Evolutionary conservation across 192 early-diverging fungal genomes (phyloP).

Genomic region (Obelidium mucronatum): DNA sequence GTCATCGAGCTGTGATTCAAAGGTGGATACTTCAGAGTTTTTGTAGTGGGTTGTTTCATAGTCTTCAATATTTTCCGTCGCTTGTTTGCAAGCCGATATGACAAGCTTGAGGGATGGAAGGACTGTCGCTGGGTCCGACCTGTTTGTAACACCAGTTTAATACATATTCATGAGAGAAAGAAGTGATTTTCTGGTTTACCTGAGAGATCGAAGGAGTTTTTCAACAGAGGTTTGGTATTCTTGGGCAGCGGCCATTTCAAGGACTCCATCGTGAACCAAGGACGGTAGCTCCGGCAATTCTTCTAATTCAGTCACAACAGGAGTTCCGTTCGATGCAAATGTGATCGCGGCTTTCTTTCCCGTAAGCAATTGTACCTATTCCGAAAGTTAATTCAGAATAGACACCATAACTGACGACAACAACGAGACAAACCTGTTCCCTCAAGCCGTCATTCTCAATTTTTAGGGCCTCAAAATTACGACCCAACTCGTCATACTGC

Average conservation of each 20-base stretch:
- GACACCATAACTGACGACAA: no score
- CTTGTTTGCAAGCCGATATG: conserved; percentile 21
- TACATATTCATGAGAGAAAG: no score
- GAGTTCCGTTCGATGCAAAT: not conserved
- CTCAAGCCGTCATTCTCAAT: conserved; percentile 19
- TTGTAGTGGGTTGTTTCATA: conserved; percentile 2
- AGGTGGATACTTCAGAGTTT: not conserved
- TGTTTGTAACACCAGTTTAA: no score
- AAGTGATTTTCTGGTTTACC: no score
- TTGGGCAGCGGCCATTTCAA: conserved; percentile 10
- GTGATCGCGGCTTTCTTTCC: no score
- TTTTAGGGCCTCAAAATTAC: conserved; percentile 18
- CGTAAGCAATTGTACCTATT: no score
- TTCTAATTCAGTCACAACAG: not conserved
- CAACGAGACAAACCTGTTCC: conserved; percentile 21
- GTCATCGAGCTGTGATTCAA: conserved; percentile 3
- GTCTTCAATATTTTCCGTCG: conserved; percentile 24
- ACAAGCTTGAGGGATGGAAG: conserved; percentile 15
- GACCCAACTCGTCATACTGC: conserved; percentile 22
- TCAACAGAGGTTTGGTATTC: conserved; percentile 17
- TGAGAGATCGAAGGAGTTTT: not conserved
- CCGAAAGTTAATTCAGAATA: no score
- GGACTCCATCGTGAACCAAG: conserved; percentile 12
- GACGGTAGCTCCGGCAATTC: not conserved
- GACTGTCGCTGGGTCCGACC: not conserved